A percentile compares a stretch with the other conserved stretches of the same genome.
These are phyloP conservation scores for Blastobotrys petasosporus DNA, from an alignment of 1,139 yeast genomes.

Conservation along the genomic window DNA sequence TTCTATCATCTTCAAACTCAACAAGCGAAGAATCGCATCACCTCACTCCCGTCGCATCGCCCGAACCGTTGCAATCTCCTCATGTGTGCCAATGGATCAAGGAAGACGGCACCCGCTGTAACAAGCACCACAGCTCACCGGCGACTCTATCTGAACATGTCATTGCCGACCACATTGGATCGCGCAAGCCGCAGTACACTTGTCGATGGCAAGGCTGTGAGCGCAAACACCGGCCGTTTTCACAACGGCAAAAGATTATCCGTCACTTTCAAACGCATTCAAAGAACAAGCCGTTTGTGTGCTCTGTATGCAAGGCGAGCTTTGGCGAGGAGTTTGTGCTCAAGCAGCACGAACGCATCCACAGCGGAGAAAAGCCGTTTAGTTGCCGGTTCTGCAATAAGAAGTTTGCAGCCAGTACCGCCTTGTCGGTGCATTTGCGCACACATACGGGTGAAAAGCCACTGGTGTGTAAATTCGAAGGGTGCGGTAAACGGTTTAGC, in stretches of 20 bases:
- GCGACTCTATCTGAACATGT: slow-evolving; percentile 68
- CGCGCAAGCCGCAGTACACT: slow-evolving; percentile 61
- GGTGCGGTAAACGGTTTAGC: slow-evolving; percentile 79
- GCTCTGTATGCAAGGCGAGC: slow-evolving; percentile 58
- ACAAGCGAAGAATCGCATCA: too few species aligned
- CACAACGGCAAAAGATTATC: slow-evolving; percentile 77
- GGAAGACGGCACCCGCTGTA: slow-evolving; percentile 44
- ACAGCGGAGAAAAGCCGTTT: slow-evolving; percentile 81
- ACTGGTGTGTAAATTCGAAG: slow-evolving; percentile 65
- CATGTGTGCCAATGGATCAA: slow-evolving; percentile 43
- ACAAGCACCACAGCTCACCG: slow-evolving; percentile 42
- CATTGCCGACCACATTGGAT: slow-evolving; percentile 59
- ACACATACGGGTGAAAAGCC: slow-evolving; percentile 94
- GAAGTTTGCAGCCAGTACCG: slow-evolving; percentile 57
- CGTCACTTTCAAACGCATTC: slow-evolving; percentile 90
- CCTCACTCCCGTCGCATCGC: slow-evolving; percentile 33
- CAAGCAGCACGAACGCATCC: slow-evolving; percentile 75
- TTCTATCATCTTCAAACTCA: too few species aligned
- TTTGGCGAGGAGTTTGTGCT: slow-evolving; percentile 67
- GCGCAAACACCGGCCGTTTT: slow-evolving; percentile 54
- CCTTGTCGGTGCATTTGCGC: slow-evolving; percentile 60
- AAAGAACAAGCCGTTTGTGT: slow-evolving; percentile 67
- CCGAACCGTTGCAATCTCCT: slow-evolving; percentile 15
- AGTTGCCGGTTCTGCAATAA: slow-evolving; percentile 74
- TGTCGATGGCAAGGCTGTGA: slow-evolving; percentile 81